Base-by-base conservation (phyloP, 2,329 filamentous ascomycete species). In the Rhinocladiella similis region DNA sequence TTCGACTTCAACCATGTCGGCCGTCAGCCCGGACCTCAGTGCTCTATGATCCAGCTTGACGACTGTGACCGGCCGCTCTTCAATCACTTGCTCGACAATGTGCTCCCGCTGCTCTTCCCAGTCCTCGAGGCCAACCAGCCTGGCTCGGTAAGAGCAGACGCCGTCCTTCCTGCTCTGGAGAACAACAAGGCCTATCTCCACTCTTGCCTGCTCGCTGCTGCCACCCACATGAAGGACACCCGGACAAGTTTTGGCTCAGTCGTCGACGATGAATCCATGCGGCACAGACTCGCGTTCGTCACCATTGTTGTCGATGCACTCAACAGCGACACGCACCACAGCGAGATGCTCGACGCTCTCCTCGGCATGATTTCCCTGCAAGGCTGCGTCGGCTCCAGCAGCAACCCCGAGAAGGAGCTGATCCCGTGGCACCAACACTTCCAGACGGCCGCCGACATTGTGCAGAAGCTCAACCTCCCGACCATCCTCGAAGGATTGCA, bases 391-490 rank as follows among this genome's bases (percentile, higher is more conserved):
- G 93, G 93, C 52, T 85, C 90, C 66, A 86, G 87, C 53, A 87
- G 91, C 65, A 90, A 95, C 68, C 57, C 66, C 91, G 97, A 69
- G 83, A 83, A 46, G 84, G 97, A 20, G 88, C 90, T 14, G 92
- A 96, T 97, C 66, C 87, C 92, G 19, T 99, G 94, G 94, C 90
- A 93, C 76, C 90, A 96, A 71, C 94, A 99, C 77, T 97, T 97
- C 77, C 89, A 95, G 72, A 92, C 92, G 3, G 93, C 88, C 18
- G 88, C 89, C 65, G 91, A 86, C 65, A 81, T 97, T 51, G 89
- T 96, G 20, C 84, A 89, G 70, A 92, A 90, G 74, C 86, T 97
- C 33, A 86, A 92, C 57, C 84, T 97, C 38, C 87, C 89, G 9
- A 80, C 81, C 38, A 79, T 84, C 42, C 80, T 85, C 59, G 79